Conservation (phyloP, 208 protist genomes). For the Crithidia expoeki region DNA sequence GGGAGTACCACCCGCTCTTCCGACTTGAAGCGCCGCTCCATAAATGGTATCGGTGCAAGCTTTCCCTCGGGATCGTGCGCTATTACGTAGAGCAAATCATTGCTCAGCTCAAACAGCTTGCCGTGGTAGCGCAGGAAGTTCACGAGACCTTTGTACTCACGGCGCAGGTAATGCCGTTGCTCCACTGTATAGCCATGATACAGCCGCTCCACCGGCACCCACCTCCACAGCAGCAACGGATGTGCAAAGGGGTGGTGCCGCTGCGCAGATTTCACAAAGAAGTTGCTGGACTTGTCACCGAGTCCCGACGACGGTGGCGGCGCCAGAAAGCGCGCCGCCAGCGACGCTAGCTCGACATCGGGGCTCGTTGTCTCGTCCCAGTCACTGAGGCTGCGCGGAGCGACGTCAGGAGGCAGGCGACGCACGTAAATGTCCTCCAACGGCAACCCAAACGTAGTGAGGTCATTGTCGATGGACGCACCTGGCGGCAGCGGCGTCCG, state of each 20-base stretch:
- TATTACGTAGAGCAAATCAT: slow-evolving; percentile 77
- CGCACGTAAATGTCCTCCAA: slow-evolving; percentile 78
- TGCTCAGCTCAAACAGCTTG: slow-evolving; percentile 78
- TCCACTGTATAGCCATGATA: slow-evolving; percentile 56
- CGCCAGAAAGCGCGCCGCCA: slow-evolving; percentile 64
- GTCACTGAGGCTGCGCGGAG: slow-evolving; percentile 79
- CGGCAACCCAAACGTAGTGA: slow-evolving; percentile 36
- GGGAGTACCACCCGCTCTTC: slow-evolving; percentile 79
- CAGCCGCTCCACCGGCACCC: slow-evolving; percentile 72
- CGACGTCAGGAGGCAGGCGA: slow-evolving; percentile 71
- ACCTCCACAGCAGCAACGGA: slow-evolving; percentile 60
- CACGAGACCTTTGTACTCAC: slow-evolving; percentile 66
- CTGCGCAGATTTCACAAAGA: slow-evolving; percentile 8
- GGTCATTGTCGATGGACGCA: slow-evolving; percentile 25
- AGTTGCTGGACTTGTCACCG: neutral
- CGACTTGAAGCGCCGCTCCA: slow-evolving; percentile 61
- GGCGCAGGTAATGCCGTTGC: slow-evolving; percentile 55
- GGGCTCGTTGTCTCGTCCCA: slow-evolving; percentile 64
- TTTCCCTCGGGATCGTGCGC: slow-evolving; percentile 73
- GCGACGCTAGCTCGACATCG: slow-evolving; percentile 46
- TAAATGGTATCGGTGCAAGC: slow-evolving; percentile 66
- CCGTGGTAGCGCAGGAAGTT: slow-evolving; percentile 88
- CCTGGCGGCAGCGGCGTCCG: neutral
- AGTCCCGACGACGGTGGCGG: slow-evolving; percentile 55
- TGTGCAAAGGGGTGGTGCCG: neutral